Base-by-base conservation (phyloP, 306 rosid genomes). In the Vicia villosa region DNA sequence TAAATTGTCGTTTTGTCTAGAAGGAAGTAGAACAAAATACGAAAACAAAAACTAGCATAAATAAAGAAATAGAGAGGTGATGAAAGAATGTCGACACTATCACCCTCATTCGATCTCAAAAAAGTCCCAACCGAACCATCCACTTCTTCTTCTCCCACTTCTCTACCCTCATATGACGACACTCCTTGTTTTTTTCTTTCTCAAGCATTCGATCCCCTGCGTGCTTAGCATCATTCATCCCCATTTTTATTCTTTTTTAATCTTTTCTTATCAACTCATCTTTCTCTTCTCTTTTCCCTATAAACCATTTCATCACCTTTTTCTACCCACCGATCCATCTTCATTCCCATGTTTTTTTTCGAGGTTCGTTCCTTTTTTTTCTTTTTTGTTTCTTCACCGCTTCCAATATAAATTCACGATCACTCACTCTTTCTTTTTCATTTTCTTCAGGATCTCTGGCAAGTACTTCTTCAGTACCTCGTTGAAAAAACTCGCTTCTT, bases 71-170 rank as follows among this genome's bases (percentile, higher is more conserved):
- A 46, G 20, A 70, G 10, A 74, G 42, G 79, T 69, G 85, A 37
- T 40, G 65, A 49, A 22, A 46, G 68, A 60, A 75, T 90, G 98
- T 93, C 97, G 98, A 93, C 98, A 93, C 81, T 52, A 16, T 85
- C 41, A 66, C 79, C 56, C 75, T 78, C 68, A 81, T 79, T 50
- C 19, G 6, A 16, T 4, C 0, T 47, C 59, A 74, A 28, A 77
- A 81, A 80, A 36, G 82, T 63, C 47, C 6, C 1, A 19, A 42
- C 16, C 9, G 59, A 15, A 36, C 22, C 17, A 41, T 37, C 66
- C 13, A 22, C 11, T 56, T 10, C n/a, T 69, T 50, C 5, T 28
- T 14, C 26, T n/a, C 22, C 6, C 22, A 60, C 34, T 5, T 8
- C 21, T 52, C 26, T 68, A 34, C 66, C 65, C 2, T 73, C 5